Base-by-base conservation (phyloP, 306 rosid species). In the Abrus precatorius region DNA sequence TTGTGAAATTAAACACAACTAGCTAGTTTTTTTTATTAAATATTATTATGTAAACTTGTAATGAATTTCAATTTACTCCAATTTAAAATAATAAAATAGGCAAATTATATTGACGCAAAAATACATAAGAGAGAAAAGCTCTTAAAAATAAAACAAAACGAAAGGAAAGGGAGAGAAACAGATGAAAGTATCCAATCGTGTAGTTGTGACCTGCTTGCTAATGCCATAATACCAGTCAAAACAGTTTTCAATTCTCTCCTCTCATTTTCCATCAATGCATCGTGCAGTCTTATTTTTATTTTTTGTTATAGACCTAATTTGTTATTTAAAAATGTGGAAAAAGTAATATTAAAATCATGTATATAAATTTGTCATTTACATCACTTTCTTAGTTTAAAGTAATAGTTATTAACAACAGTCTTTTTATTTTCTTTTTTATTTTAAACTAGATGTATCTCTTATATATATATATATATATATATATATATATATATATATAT, bases 241-340 rank as follows among this genome's bases (percentile, higher is more conserved):
- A 65, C 38, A 3, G 0, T 65, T 64, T 65, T 62, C 30, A 40
- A 14, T 65, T 65, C 48, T 65, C 71, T 65, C 47, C 48, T 28
- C 49, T 34, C 11, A 34, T 34, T 20, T 6, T 56, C 65, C 7
- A 30, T 63, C 6, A 62, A 12, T 29, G 5, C 29, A 34, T 62
- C 65, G 4, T 3, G 9, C 33, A 20, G 20, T 20, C 20, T 20
- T 20, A 20, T 20, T 20, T 20, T 20, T 20, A 20, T 20, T 20
- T 20, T 20, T 20, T 20, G 20, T 20, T 20, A 20, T 20, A 20
- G 20, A 20, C 20, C 20, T 20, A 20, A 20, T 20, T 20, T 20
- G 20, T 20, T 20, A 20, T 20, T 20, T 20, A 20, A 20, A 20
- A 20, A 20, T 20, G 20, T 20, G 20, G 20, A 20, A 20, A 20